Evolutionary conservation across 805 yeast genomes (phyloP).

Genomic region (Candida railenensis): DNA sequence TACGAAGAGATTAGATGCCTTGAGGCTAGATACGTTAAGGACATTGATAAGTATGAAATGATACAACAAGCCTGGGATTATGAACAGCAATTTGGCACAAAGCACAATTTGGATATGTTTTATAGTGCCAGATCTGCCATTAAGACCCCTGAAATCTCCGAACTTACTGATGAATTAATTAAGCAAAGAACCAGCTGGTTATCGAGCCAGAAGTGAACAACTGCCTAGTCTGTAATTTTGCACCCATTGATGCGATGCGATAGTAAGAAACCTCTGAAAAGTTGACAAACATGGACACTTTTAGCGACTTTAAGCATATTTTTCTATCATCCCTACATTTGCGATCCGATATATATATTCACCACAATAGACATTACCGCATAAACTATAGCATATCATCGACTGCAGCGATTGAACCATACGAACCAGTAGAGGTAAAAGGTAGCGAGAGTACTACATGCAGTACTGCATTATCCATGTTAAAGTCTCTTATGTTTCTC

Average conservation of each 20-base stretch:
- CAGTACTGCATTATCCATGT: too few relatives aligned
- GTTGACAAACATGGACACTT: too few relatives aligned
- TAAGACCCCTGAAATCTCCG: constrained; percentile 68
- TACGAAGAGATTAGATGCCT: constrained; percentile 79
- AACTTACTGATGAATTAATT: constrained; percentile 56
- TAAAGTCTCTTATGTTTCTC: not conserved
- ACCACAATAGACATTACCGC: too few relatives aligned
- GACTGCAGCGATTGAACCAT: too few relatives aligned
- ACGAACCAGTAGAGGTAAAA: too few relatives aligned
- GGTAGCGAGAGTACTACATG: too few relatives aligned
- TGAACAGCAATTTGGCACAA: constrained; percentile 61
- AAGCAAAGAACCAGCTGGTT: constrained; percentile 17
- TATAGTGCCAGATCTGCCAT: constrained; percentile 59
- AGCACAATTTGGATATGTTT: constrained; percentile 66
- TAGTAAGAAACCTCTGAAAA: too few relatives aligned
- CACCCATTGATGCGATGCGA: too few relatives aligned
- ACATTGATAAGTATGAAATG: constrained; percentile 89
- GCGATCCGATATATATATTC: too few relatives aligned
- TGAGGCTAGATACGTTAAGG: constrained; percentile 91
- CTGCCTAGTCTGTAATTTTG: not conserved
- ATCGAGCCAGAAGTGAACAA: not conserved
- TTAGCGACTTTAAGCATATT: too few relatives aligned
- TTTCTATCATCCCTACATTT: too few relatives aligned
- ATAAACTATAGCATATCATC: too few relatives aligned
- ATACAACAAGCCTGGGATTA: constrained; percentile 81